Base-by-base conservation (phyloP, 306 rosid genomes). In the Inga oerstediana region DNA sequence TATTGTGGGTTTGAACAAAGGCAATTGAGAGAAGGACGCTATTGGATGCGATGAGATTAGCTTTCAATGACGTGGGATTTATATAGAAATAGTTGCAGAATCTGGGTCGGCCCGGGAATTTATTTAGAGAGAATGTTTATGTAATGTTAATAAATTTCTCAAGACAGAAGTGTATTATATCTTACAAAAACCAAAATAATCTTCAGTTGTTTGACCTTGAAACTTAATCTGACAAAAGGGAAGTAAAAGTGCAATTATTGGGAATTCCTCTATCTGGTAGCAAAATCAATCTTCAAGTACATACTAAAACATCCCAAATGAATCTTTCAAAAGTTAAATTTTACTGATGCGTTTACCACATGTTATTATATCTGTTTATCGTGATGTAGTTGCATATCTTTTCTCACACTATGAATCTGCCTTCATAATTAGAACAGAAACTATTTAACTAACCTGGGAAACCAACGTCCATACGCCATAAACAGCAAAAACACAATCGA, bases 401-500 rank as follows among this genome's bases (percentile, higher is more conserved):
- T 80, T 61, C 65, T 59, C 64, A 68, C 22, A 73, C 76, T 41
- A 78, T 41, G 14, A 71, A 65, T 46, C 56, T 24, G 17, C 48
- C 79, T 52, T 62, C 51, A 44, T 22, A 61, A 39, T 46, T 75
- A 76, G 24, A 75, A 82, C 13, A 74, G 35, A 76, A 77, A 72
- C 49, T 11, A 30, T 19, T n/a, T 32, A 20, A 88, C 91, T 80
- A 82, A 88, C 95, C 95, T 90, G 77, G 80, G 83, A 67, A 89
- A 85, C 93, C 93, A 91, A 79, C 87, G 87, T 74, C 92, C 87
- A 78, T 85, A 90, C 0, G 89, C 59, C 24, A 88, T 79, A 72
- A 71, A 86, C 46, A 88, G 72, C 83, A 91, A 90, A 81, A 88
- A 90, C 45, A 58, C 82, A 74, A 91, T 16, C 85, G 90, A 72